phyloP scores from a whole-genome alignment of 2,329 filamentous ascomycete genomes.

The Epichloe sylvatica region DNA sequence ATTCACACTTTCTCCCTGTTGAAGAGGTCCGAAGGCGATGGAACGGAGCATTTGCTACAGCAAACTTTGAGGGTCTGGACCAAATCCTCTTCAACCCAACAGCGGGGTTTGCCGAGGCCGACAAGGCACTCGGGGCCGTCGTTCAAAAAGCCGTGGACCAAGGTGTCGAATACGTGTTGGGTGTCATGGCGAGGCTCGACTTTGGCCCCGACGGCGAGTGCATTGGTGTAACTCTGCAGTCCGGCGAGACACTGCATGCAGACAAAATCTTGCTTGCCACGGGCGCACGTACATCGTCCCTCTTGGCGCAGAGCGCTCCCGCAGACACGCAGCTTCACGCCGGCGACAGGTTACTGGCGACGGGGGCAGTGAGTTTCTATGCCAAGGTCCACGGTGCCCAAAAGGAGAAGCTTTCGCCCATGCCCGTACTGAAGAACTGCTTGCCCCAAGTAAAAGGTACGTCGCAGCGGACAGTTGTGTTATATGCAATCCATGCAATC shows the following conservation, averaged over 20 bases:
- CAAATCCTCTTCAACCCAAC: constrained; percentile 43
- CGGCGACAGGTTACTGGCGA: constrained; percentile 39
- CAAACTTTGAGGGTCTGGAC: constrained; percentile 41
- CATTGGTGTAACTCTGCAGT: constrained; percentile 33
- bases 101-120: constrained; percentile 46
- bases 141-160: constrained; percentile 36
- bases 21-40: constrained; percentile 41
- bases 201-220: constrained; percentile 33
- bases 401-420: constrained; percentile 29
- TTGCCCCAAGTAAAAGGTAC: constrained; percentile 27
- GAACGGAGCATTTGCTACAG: constrained; percentile 41
- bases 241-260: constrained; percentile 33
- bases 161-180: constrained; percentile 42
- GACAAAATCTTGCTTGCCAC: constrained; percentile 40
- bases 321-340: constrained; percentile 36
- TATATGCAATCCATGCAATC: neutral
- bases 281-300: constrained; percentile 40
- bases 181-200: constrained; percentile 31
- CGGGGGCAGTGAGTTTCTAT: constrained; percentile 34
- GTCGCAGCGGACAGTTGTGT: constrained; percentile 6
- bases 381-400: constrained; percentile 28
- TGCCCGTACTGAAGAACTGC: constrained; percentile 40
- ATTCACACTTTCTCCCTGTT: constrained; percentile 26
- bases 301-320: constrained; percentile 38
- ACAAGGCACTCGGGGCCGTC: constrained; percentile 40